Percentiles rank a stretch among this genome's conserved stretches.
Evolutionary conservation across 2,329 filamentous ascomycete genomes (phyloP).

Genomic region (Xylariaceae sp.): DNA sequence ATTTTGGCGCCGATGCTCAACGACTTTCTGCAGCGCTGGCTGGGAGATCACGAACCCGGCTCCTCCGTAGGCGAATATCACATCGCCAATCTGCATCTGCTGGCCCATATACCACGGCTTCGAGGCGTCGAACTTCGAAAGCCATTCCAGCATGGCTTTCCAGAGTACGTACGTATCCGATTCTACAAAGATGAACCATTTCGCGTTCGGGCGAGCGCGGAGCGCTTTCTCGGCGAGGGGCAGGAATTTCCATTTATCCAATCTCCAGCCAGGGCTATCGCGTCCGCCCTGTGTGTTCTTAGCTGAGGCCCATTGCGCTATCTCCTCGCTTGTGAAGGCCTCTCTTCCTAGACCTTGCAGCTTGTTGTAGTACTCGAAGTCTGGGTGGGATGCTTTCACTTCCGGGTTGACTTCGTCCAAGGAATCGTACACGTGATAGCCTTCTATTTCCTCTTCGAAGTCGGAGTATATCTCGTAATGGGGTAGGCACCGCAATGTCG

Average conservation of each 20-base stretch:
- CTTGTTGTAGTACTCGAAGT: conserved; percentile 50
- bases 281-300: conserved; percentile 28
- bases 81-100: conserved; percentile 46
- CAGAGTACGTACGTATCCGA: conserved; percentile 55
- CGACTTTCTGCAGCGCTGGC: conserved; percentile 41
- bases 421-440: conserved; percentile 47
- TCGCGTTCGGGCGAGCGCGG: conserved; percentile 39
- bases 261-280: conserved; percentile 46
- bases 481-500: conserved; percentile 52
- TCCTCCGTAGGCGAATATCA: conserved; percentile 50
- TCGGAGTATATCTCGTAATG: conserved; percentile 57
- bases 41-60: conserved; percentile 50
- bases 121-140: conserved; percentile 44
- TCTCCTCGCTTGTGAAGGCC: conserved; percentile 34
- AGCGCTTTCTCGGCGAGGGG: conserved; percentile 49
- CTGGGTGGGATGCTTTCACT: conserved; percentile 36
- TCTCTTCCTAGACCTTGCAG: conserved; percentile 39
- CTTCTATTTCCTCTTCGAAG: conserved; percentile 48
- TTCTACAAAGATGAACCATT: conserved; percentile 59
- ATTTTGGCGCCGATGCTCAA: conserved; percentile 38
- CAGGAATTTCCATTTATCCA: conserved; percentile 58
- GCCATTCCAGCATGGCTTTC: conserved; percentile 49
- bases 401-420: conserved; percentile 40
- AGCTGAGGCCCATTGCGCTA: conserved; percentile 25
- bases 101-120: conserved; percentile 51